Conservation (phyloP, 805 yeast genomes). For the Candida ulmi region DNA sequence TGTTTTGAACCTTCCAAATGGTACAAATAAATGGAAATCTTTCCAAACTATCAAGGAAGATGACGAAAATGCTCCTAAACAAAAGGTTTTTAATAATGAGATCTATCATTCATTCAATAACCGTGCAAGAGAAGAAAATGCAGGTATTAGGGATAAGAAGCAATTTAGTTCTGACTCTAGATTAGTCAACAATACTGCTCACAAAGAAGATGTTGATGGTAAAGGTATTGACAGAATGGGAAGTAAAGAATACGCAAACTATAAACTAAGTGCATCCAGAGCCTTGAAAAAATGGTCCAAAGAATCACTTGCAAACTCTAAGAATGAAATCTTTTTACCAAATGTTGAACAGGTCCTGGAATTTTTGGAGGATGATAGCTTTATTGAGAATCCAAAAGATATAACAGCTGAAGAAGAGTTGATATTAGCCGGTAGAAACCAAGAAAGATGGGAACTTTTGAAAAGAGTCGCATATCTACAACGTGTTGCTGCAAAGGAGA, state of each 20-base stretch:
- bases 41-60: conserved; percentile 7
- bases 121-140: conserved; percentile 82
- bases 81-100: not conserved
- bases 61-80: not conserved
- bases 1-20: conserved; percentile 44
- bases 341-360: conserved; percentile 49
- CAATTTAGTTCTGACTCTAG: conserved; percentile 77
- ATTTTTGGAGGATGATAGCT: conserved; percentile 42
- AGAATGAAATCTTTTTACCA: conserved; percentile 45
- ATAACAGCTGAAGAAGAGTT: conserved; percentile 34
- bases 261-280: conserved; percentile 47
- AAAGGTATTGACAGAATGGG: conserved; percentile 64
- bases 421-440: conserved; percentile 36
- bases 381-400: conserved; percentile 23
- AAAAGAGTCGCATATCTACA: conserved; percentile 69
- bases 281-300: conserved; percentile 54
- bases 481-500: conserved; percentile 52
- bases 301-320: conserved; percentile 30
- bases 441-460: conserved; percentile 64
- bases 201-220: conserved; percentile 72
- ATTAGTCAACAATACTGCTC: conserved; percentile 60
- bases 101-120: conserved; percentile 65
- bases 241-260: conserved; percentile 35
- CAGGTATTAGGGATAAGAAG: conserved; percentile 80
- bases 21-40: conserved; percentile 42